phyloP scores from a whole-genome alignment of 352 stramenopile genomes.

The Thalassiosira mediterranea region DNA sequence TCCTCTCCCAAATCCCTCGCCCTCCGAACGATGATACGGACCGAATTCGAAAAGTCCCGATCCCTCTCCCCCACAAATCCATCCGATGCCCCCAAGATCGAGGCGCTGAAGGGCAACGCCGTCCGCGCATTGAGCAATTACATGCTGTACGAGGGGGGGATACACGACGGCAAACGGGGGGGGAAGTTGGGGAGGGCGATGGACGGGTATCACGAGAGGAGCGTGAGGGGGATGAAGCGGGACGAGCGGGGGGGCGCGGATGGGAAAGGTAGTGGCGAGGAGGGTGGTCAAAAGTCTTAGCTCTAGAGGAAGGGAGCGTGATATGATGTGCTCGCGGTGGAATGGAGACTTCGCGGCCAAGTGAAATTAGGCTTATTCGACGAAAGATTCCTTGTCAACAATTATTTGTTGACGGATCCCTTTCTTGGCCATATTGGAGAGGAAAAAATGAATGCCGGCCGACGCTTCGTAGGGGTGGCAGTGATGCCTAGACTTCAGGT shows the following conservation, averaged over 20 bases:
- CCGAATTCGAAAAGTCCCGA: constrained; percentile 66
- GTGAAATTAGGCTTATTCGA: too few relatives aligned
- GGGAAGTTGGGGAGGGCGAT: constrained; percentile 68
- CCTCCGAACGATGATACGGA: constrained; percentile 64
- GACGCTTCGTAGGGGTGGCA: too few relatives aligned
- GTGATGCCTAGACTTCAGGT: too few relatives aligned
- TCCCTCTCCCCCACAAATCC: constrained; percentile 21
- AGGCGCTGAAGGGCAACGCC: constrained; percentile 68
- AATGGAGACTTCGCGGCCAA: too few relatives aligned
- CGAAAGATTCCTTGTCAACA: too few relatives aligned
- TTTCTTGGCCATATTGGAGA: too few relatives aligned
- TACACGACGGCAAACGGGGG: constrained; percentile 66
- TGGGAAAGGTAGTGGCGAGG: too few relatives aligned
- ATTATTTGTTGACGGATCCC: too few relatives aligned
- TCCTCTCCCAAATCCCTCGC: constrained; percentile 71
- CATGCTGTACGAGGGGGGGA: constrained; percentile 75
- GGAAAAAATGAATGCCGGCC: too few relatives aligned
- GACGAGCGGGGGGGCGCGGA: neutral
- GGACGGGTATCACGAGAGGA: constrained; percentile 59
- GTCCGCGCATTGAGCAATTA: constrained; percentile 83
- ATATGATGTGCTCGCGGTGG: too few relatives aligned
- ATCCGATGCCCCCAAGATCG: constrained; percentile 60
- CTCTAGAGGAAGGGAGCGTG: too few relatives aligned
- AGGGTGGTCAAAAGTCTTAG: too few relatives aligned
- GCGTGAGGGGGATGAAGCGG: constrained; percentile 38